Conservation (phyloP, 2,329 filamentous ascomycete species). For the Penicillium paneum region DNA sequence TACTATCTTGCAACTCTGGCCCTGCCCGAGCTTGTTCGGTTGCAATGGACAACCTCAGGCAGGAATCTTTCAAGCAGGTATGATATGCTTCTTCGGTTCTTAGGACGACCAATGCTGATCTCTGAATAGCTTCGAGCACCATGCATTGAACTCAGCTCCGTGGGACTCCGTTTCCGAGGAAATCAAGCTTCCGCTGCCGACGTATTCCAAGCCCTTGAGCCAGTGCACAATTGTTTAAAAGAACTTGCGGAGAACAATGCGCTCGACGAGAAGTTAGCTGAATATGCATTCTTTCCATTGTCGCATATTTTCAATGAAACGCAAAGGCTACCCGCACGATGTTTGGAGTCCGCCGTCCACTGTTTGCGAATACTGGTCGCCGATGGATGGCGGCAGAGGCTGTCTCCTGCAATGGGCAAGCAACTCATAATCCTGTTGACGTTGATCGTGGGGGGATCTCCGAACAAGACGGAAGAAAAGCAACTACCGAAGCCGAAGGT, state of each 20-base stretch:
- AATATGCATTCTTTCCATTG: constrained; percentile 93
- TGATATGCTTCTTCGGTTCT: background rate
- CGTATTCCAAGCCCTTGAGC: constrained; percentile 49
- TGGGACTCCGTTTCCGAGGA: constrained; percentile 50
- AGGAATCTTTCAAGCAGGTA: constrained; percentile 45
- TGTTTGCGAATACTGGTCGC: constrained; percentile 71
- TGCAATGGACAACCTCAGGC: constrained; percentile 38
- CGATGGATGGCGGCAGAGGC: constrained; percentile 72
- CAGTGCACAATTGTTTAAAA: constrained; percentile 40
- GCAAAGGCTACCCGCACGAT: constrained; percentile 64
- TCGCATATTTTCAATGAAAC: constrained; percentile 80
- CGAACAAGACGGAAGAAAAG: constrained; percentile 48
- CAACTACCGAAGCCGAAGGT: constrained; percentile 33
- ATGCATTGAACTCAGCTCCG: constrained; percentile 58
- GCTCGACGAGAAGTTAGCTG: constrained; percentile 78
- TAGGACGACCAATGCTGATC: background rate
- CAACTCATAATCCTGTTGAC: constrained; percentile 83
- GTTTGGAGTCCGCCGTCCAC: constrained; percentile 70
- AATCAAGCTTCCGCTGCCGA: constrained; percentile 45
- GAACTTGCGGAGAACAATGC: constrained; percentile 41
- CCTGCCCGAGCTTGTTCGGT: background rate
- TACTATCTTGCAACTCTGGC: background rate
- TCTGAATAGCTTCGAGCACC: constrained; percentile 52
- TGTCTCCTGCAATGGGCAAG: constrained; percentile 70
- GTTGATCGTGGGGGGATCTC: constrained; percentile 72